phyloP scores from a whole-genome alignment of 768 basidiomycete genomes.

The Russula vinacea region DNA sequence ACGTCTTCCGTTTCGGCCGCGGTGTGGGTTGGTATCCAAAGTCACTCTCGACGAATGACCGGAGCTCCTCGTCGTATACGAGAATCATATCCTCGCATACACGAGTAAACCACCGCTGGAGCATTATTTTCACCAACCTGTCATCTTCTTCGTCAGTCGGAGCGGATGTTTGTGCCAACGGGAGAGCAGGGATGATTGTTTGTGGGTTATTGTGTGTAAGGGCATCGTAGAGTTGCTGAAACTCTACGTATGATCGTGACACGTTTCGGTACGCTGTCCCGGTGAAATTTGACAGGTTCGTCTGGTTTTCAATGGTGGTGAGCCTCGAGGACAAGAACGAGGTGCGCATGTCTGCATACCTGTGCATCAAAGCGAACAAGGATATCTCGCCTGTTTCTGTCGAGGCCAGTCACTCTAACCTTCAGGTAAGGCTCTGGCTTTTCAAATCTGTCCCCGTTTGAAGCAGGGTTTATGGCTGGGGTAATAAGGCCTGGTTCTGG shows the following conservation, averaged over 20 bases:
- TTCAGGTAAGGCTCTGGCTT: conserved; percentile 80
- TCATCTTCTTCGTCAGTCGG: conserved; percentile 99
- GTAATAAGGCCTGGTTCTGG: conserved; percentile 82
- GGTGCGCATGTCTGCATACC: conserved; percentile 46
- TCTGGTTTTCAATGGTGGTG: conserved; percentile 46
- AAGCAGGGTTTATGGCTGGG: conserved; percentile 57
- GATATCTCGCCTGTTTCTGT: conserved; percentile 93
- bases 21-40: conserved; percentile 93
- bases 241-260: conserved; percentile 92
- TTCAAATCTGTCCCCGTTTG: conserved; percentile 72
- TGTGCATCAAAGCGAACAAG: conserved; percentile 93
- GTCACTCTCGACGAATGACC: conserved; percentile 94
- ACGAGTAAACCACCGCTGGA: conserved; percentile 91
- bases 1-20: conserved; percentile 65
- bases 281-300: conserved; percentile 89
- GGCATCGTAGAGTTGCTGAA: conserved; percentile 90
- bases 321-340: not conserved
- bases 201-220: conserved; percentile 90
- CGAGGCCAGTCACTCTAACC: conserved; percentile 85
- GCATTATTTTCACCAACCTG: conserved; percentile 87
- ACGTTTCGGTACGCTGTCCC: conserved; percentile 89
- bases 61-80: conserved; percentile 85
- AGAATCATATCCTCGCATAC: conserved; percentile 91
- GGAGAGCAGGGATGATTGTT: conserved; percentile 93
- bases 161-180: conserved; percentile 94